Evolutionary conservation across 2,329 filamentous ascomycete genomes (phyloP).

Genomic region (Monosporascus cannonballus): DNA sequence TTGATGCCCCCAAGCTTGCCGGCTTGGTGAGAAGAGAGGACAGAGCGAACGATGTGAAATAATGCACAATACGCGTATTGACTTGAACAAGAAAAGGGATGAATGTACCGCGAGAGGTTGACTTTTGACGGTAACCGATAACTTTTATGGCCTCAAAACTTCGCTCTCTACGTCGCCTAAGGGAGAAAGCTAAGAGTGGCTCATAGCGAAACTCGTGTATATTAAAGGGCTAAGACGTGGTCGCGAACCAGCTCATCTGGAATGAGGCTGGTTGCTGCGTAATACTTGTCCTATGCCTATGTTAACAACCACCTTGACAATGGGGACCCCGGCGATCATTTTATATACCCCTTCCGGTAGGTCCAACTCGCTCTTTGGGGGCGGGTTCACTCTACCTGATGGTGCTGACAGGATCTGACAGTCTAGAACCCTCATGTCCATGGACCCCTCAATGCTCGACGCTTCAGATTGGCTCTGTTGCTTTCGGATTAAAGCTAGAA

Average conservation of each 20-base stretch:
- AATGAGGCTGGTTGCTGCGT: background rate
- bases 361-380: background rate
- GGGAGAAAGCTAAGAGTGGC: no score
- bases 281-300: background rate
- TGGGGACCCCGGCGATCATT: background rate
- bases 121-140: background rate
- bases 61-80: background rate
- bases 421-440: constrained; percentile 11
- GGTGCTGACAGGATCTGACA: constrained; percentile 12
- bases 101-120: background rate
- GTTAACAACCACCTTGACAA: background rate
- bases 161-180: no score
- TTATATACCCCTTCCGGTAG: background rate
- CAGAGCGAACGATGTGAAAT: background rate
- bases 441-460: constrained; percentile 6
- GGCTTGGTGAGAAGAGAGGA: background rate
- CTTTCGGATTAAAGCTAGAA: constrained; percentile 16
- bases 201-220: background rate
- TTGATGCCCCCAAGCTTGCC: background rate
- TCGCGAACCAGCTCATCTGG: background rate
- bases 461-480: constrained; percentile 11
- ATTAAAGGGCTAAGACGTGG: background rate
- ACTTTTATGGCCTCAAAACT: background rate
- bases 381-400: constrained; percentile 4
- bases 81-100: background rate